Evolutionary conservation across 2,329 filamentous ascomycete species (phyloP).

Genomic region (Arachnopeziza araneosa): DNA sequence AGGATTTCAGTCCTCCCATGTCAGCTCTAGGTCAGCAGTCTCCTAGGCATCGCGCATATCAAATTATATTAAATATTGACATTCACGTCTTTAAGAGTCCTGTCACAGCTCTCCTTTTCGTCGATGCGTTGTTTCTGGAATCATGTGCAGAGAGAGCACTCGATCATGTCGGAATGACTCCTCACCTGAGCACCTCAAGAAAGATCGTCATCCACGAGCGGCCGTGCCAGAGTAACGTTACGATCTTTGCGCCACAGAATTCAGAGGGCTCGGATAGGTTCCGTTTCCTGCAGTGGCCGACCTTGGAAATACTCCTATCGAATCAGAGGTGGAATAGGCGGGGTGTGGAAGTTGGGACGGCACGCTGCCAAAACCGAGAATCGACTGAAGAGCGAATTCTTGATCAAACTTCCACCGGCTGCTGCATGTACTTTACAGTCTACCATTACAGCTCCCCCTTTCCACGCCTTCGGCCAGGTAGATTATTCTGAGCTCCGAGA

Average conservation of each 20-base stretch:
- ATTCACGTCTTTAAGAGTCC: neutral
- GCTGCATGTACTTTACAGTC: neutral
- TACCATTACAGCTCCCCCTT: neutral
- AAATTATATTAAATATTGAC: neutral
- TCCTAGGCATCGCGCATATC: neutral
- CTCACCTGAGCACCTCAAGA: no score
- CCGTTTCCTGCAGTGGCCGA: neutral
- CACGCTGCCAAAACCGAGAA: neutral
- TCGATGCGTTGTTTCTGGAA: neutral
- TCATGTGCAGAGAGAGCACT: neutral
- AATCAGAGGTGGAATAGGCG: conserved; percentile 16
- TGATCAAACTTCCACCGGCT: neutral
- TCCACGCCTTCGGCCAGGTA: neutral
- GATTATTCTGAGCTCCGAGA: neutral
- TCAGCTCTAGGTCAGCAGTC: neutral
- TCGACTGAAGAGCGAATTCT: neutral
- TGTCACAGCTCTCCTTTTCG: neutral
- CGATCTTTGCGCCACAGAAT: conserved; percentile 6
- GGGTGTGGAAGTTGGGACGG: neutral
- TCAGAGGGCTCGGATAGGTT: conserved; percentile 5
- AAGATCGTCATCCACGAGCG: no score
- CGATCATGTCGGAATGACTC: neutral
- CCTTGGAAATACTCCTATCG: neutral
- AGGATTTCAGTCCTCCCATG: neutral
- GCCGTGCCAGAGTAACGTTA: conserved; percentile 2